Conservation (phyloP, 176 grass and related monocot genomes). For the Carex parvula region DNA sequence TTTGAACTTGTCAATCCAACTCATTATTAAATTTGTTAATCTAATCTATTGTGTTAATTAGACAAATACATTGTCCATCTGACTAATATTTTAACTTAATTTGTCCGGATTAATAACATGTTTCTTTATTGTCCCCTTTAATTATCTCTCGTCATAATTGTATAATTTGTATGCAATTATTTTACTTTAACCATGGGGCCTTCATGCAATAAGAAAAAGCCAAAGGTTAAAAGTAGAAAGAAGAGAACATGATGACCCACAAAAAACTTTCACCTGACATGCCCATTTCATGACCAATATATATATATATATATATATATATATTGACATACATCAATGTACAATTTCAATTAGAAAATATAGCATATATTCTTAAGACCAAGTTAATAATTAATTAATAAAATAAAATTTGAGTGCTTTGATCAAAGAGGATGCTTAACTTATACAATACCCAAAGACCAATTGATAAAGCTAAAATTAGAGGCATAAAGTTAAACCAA, state of each 20-base stretch:
- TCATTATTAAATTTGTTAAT: not conserved
- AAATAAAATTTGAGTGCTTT: not conserved
- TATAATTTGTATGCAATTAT: not conserved
- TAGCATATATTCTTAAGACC: not conserved
- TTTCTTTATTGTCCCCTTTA: not conserved
- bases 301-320: too few relatives aligned
- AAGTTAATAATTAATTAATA: not conserved
- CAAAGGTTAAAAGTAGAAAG: not conserved
- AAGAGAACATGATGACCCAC: not conserved
- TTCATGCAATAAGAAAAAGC: not conserved
- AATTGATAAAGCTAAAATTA: not conserved
- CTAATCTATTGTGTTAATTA: not conserved
- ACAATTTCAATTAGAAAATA: not conserved
- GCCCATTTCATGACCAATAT: not conserved
- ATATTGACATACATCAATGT: not conserved
- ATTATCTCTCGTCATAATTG: not conserved
- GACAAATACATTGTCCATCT: not conserved
- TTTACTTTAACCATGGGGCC: not conserved
- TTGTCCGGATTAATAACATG: not conserved
- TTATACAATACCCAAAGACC: not conserved
- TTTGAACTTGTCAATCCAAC: too few relatives aligned
- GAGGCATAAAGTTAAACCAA: too few relatives aligned
- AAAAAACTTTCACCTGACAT: not conserved
- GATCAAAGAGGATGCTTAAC: slow-evolving; percentile 2
- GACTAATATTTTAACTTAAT: not conserved